Evolutionary conservation across 2,329 filamentous ascomycete genomes (phyloP).

Genomic region (Penicillium brevicompactum): DNA sequence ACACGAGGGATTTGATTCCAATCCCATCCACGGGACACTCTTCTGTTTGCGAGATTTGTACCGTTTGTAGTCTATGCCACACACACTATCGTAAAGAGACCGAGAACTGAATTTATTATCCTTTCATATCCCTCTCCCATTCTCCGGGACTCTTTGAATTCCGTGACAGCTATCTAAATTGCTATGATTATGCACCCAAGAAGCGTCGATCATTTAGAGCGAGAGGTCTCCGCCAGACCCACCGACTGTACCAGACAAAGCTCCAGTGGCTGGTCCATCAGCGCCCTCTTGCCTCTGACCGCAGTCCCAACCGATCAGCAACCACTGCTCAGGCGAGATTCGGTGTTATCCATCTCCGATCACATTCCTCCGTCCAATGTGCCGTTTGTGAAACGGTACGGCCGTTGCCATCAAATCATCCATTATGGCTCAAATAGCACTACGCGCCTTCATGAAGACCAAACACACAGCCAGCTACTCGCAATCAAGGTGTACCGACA

Average conservation of each 20-base stretch:
- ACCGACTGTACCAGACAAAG: slow-evolving; percentile 1
- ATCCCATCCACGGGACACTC: background rate
- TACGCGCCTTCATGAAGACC: slow-evolving; percentile 25
- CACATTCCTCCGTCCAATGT: background rate
- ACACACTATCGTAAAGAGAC: background rate
- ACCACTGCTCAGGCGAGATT: slow-evolving; percentile 15
- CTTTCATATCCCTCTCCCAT: background rate
- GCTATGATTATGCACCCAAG: slow-evolving; percentile 8
- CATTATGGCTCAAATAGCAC: slow-evolving; percentile 32
- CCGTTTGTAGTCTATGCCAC: background rate
- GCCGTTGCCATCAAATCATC: slow-evolving; percentile 29
- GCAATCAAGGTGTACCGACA: slow-evolving; percentile 34
- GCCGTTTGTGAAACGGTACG: slow-evolving; percentile 26
- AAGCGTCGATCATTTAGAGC: slow-evolving; percentile 15
- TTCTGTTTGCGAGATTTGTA: too few relatives aligned
- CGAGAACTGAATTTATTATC: background rate
- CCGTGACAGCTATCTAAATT: background rate
- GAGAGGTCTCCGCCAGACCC: slow-evolving; percentile 3
- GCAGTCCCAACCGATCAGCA: slow-evolving; percentile 18
- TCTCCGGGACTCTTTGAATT: background rate
- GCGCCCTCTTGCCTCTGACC: slow-evolving; percentile 4
- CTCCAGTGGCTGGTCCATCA: slow-evolving; percentile 4
- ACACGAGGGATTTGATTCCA: background rate
- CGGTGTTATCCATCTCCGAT: slow-evolving; percentile 2
- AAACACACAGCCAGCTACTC: slow-evolving; percentile 15